A percentile compares a stretch with the other conserved stretches of the same genome.
Evolutionary conservation across 352 stramenopile genomes (phyloP).

Genomic region (Phytopythium litorale): DNA sequence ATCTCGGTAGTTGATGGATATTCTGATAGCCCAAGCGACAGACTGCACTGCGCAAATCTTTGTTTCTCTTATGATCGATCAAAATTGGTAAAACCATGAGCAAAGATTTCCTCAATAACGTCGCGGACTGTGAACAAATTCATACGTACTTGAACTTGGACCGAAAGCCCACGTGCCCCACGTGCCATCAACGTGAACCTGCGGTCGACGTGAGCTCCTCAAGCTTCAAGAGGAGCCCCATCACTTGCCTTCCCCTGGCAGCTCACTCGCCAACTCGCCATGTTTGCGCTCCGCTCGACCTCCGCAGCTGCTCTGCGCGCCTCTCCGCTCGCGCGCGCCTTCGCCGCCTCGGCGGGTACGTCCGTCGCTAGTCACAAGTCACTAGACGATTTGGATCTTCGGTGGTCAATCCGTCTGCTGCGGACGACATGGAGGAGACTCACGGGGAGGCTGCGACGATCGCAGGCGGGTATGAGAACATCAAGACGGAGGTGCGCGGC

Average conservation of each 20-base stretch:
- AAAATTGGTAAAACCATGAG: background rate
- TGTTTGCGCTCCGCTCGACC: conserved; percentile 48
- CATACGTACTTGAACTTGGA: too few relatives aligned
- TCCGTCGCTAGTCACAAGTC: background rate
- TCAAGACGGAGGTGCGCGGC: conserved; percentile 79
- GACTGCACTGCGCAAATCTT: too few relatives aligned
- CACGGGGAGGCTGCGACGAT: background rate
- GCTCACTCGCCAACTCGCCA: conserved; percentile 11
- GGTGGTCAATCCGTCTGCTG: too few relatives aligned
- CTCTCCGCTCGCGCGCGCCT: conserved; percentile 26
- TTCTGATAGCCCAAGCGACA: background rate
- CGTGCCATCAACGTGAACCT: conserved; percentile 2
- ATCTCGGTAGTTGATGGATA: background rate
- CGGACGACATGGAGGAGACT: conserved; percentile 6
- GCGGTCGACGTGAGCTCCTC: background rate
- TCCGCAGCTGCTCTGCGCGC: conserved; percentile 14
- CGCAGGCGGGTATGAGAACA: conserved; percentile 82
- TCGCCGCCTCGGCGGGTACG: conserved; percentile 47
- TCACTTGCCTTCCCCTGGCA: conserved; percentile 3
- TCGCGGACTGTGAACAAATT: conserved; percentile 26
- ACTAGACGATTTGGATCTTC: background rate
- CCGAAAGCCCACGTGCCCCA: conserved; percentile 13
- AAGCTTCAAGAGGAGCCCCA: background rate
- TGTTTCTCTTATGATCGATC: background rate
- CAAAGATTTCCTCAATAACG: background rate